Evolutionary conservation across 305 asterid genomes (phyloP).

Genomic region (Solanum hybrid): DNA sequence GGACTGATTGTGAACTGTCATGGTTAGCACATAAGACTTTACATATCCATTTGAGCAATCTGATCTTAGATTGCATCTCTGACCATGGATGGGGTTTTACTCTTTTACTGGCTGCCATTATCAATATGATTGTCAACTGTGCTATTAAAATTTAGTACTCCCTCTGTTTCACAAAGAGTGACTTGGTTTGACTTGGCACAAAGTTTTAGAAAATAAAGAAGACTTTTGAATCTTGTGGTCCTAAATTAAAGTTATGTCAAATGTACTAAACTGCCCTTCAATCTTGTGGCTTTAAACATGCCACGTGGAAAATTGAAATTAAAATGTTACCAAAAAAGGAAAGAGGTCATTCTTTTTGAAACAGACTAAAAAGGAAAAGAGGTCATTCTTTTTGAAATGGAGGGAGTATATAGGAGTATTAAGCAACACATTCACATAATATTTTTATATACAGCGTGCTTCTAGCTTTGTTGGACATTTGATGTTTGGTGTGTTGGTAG

Average conservation of each 20-base stretch:
- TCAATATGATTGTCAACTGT: not conserved
- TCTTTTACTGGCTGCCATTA: not conserved
- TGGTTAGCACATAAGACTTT: not conserved
- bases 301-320: too few species aligned
- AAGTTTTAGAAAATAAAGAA: too few species aligned
- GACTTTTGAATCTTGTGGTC: too few species aligned
- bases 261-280: too few species aligned
- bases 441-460: not conserved
- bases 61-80: constrained; percentile 2
- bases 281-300: too few species aligned
- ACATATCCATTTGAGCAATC: not conserved
- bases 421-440: not conserved
- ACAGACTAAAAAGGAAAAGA: too few species aligned
- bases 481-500: not conserved
- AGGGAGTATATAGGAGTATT: not conserved
- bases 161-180: too few species aligned
- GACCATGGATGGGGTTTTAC: not conserved
- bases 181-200: too few species aligned
- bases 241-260: too few species aligned
- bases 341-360: too few species aligned
- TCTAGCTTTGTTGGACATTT: not conserved
- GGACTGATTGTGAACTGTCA: not conserved
- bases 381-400: too few species aligned
- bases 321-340: too few species aligned
- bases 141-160: not conserved